phyloP scores from a whole-genome alignment of 176 grass and related monocot species.

The Rhynchospora pubera region DNA sequence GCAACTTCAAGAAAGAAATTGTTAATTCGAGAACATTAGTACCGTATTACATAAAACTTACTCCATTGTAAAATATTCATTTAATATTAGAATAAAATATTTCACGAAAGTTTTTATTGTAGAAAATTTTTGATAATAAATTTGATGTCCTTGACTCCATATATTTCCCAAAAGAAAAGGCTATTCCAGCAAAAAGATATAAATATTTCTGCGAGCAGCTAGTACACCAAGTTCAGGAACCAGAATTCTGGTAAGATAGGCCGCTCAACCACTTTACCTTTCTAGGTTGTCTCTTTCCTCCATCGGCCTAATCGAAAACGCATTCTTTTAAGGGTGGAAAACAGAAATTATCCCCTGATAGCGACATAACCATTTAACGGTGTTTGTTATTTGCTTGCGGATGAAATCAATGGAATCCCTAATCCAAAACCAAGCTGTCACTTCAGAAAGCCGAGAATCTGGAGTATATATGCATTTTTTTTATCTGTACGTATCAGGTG shows the following conservation, averaged over 20 bases:
- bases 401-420: background rate
- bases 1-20: no score
- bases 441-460: background rate
- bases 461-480: background rate
- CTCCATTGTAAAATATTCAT: background rate
- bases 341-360: background rate
- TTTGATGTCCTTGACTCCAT: background rate
- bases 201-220: background rate
- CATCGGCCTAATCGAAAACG: background rate
- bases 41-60: background rate
- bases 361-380: background rate
- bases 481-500: background rate
- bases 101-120: background rate
- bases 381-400: slow-evolving; percentile 7
- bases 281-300: background rate
- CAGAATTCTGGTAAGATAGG: background rate
- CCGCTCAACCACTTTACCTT: background rate
- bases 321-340: background rate
- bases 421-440: background rate
- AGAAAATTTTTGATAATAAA: background rate
- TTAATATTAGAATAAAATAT: background rate
- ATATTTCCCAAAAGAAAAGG: background rate
- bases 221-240: background rate
- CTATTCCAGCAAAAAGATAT: background rate
- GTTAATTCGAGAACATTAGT: no score